These are phyloP conservation scores for Colletotrichum phormii DNA, from an alignment of 2,329 filamentous ascomycete genomes.

Conservation along the genomic window DNA sequence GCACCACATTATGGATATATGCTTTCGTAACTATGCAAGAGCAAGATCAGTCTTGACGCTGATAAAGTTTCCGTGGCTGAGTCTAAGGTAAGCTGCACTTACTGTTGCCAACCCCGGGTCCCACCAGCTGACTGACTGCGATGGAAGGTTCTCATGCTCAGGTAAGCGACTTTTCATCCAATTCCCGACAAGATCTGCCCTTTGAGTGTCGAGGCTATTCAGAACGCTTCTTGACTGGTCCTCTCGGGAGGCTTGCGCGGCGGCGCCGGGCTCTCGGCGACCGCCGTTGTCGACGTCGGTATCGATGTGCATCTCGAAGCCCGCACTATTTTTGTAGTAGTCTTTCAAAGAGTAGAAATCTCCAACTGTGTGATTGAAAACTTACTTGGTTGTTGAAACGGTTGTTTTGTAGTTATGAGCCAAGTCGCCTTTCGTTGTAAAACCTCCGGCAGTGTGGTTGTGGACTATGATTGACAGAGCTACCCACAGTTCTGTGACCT, in stretches of 20 bases:
- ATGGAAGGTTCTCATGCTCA: constrained; percentile 7
- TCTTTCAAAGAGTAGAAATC: too few relatives aligned
- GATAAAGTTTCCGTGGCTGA: neutral
- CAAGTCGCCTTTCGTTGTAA: neutral
- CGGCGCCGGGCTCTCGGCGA: neutral
- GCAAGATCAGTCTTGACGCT: neutral
- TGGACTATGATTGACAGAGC: neutral
- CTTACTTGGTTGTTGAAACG: neutral
- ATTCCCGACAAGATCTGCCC: neutral
- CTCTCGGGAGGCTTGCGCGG: neutral
- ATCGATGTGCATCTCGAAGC: neutral
- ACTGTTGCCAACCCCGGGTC: constrained; percentile 15
- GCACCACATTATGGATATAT: constrained; percentile 23
- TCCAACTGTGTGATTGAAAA: too few relatives aligned
- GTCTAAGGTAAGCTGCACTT: neutral
- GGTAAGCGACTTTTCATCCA: constrained; percentile 17
- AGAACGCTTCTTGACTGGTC: neutral
- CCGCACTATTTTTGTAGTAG: neutral
- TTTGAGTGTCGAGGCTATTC: neutral
- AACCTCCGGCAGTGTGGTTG: neutral
- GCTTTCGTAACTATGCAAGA: constrained; percentile 5
- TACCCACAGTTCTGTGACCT: constrained; percentile 6
- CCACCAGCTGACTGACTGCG: constrained; percentile 29
- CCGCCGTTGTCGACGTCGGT: neutral
- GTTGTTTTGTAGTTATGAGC: neutral